Conservation (phyloP, 1,284 basidiomycete genomes). For the Melanopsichium pennsylvanicum region DNA sequence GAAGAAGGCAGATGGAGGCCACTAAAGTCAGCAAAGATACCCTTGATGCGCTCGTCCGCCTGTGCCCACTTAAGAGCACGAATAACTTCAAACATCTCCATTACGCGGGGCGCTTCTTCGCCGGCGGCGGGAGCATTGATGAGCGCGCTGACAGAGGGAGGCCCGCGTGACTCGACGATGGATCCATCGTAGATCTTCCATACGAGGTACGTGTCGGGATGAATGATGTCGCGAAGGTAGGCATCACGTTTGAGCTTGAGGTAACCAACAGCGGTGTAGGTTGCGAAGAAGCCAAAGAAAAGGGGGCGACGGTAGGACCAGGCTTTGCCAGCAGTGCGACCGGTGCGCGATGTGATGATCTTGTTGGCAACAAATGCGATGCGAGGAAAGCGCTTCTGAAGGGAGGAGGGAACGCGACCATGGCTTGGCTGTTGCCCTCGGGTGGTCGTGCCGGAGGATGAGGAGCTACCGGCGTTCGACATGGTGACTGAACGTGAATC, state of each 20-base stretch:
- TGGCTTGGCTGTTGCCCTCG: slow-evolving; percentile 2
- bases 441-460: slow-evolving; percentile 7
- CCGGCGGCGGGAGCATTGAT: slow-evolving; percentile 39
- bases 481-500: no score
- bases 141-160: slow-evolving; percentile 40
- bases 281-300: slow-evolving; percentile 38
- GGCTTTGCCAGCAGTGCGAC: slow-evolving; percentile 26
- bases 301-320: slow-evolving; percentile 47
- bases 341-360: slow-evolving; percentile 30
- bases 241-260: slow-evolving; percentile 46
- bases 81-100: slow-evolving; percentile 67
- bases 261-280: slow-evolving; percentile 46
- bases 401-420: background rate
- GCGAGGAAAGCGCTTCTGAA: slow-evolving; percentile 38
- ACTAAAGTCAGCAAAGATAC: slow-evolving; percentile 68
- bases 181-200: slow-evolving; percentile 64
- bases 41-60: slow-evolving; percentile 66
- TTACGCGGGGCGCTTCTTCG: slow-evolving; percentile 51
- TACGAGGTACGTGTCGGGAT: slow-evolving; percentile 60
- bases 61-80: slow-evolving; percentile 66
- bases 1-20: slow-evolving; percentile 64
- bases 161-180: slow-evolving; percentile 57
- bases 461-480: slow-evolving; percentile 16
- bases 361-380: slow-evolving; percentile 36
- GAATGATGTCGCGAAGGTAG: slow-evolving; percentile 45